A percentile compares a stretch with the other conserved stretches of the same genome.
These are phyloP conservation scores for Cytospora schulzeri DNA, from an alignment of 2,329 filamentous ascomycete species.

Conservation along the genomic window DNA sequence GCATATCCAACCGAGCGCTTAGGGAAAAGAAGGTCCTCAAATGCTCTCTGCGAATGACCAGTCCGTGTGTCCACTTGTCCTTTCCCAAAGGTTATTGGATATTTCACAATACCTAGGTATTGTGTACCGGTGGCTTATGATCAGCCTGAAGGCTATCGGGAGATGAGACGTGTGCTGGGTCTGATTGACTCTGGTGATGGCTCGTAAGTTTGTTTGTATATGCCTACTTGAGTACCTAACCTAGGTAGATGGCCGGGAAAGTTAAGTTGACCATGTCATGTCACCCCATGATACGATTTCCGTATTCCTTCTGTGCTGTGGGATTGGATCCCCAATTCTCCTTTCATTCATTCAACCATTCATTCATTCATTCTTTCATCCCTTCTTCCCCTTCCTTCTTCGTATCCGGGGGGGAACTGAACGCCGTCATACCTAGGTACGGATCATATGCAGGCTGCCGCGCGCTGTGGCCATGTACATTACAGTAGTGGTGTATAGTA, in stretches of 20 bases:
- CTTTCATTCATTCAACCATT: too few relatives aligned
- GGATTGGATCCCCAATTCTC: background rate
- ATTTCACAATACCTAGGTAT: too few relatives aligned
- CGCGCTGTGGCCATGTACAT: background rate
- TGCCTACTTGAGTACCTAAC: background rate
- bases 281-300: background rate
- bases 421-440: constrained; percentile 12
- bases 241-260: background rate
- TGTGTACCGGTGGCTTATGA: too few relatives aligned
- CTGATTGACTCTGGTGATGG: background rate
- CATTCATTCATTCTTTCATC: too few relatives aligned
- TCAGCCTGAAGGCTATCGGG: too few relatives aligned
- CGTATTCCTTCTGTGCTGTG: background rate
- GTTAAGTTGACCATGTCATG: background rate
- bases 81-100: too few relatives aligned
- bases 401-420: constrained; percentile 15
- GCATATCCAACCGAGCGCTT: background rate
- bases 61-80: too few relatives aligned
- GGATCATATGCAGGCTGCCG: constrained; percentile 9
- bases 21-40: background rate
- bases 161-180: too few relatives aligned
- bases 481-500: too few relatives aligned
- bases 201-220: background rate
- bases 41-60: too few relatives aligned
- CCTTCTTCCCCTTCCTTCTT: background rate